Evolutionary conservation across 257 asterid genomes (phyloP).

Genomic region (Solanum neorickii): DNA sequence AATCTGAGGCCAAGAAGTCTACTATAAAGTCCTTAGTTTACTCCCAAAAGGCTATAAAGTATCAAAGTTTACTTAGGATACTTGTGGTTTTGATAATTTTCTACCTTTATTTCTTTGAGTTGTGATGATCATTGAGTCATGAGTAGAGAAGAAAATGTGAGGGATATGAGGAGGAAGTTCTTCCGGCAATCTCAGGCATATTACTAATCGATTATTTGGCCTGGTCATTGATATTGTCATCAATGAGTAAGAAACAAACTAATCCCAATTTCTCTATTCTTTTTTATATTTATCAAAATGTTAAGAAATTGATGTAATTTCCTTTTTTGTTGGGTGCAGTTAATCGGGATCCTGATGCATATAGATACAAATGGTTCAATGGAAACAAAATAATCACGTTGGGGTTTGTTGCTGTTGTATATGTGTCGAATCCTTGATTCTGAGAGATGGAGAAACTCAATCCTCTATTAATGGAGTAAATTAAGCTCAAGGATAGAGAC

Average conservation of each 20-base stretch:
- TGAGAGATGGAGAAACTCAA: background rate
- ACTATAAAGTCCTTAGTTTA: background rate
- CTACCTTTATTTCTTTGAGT: background rate
- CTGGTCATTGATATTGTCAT: background rate
- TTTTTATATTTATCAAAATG: background rate
- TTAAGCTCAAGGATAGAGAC: background rate
- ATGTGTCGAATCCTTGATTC: background rate
- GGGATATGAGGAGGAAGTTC: background rate
- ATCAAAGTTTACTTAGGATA: constrained; percentile 3
- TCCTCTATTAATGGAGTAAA: background rate
- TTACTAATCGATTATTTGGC: background rate
- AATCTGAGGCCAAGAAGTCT: background rate
- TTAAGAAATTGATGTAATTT: background rate
- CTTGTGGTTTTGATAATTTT: background rate
- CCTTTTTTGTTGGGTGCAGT: background rate
- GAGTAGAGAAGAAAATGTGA: background rate
- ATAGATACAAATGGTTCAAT: background rate
- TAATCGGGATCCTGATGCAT: background rate
- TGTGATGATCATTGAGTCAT: background rate
- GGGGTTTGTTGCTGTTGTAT: background rate
- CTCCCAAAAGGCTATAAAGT: background rate
- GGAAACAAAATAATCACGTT: background rate
- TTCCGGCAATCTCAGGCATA: background rate
- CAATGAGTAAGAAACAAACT: background rate
- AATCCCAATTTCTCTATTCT: background rate